Percentiles rank a stretch among this genome's conserved stretches.
These are phyloP conservation scores for Fusarium newnesense DNA, from an alignment of 2,329 filamentous ascomycete species.

Conservation along the genomic window DNA sequence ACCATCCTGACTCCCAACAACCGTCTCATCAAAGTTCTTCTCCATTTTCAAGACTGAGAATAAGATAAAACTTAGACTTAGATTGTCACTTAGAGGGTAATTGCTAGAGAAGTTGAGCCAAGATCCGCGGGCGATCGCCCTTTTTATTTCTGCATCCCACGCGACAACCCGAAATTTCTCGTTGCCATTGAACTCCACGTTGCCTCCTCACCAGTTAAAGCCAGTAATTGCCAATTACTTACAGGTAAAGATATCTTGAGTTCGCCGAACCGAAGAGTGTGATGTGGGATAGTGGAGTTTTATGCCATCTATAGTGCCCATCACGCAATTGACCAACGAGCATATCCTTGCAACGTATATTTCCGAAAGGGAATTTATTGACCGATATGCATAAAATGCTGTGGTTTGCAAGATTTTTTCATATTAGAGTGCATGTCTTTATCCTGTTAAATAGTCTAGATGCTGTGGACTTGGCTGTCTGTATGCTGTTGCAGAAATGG, in stretches of 20 bases:
- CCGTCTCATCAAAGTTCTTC: constrained; percentile 23
- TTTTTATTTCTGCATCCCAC: constrained; percentile 5
- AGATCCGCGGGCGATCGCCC: not conserved
- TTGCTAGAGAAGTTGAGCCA: not conserved
- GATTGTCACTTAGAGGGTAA: not conserved
- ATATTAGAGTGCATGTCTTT: not conserved
- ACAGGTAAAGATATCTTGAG: not conserved
- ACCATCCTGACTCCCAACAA: constrained; percentile 3
- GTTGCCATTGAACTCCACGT: not conserved
- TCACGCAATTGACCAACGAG: constrained; percentile 26
- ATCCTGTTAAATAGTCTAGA: not conserved
- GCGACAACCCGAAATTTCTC: not conserved
- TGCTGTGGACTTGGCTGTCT: not conserved
- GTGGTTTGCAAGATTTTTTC: not conserved
- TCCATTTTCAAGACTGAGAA: constrained; percentile 15
- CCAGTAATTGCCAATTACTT: not conserved
- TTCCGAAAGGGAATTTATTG: not conserved
- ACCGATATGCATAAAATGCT: not conserved
- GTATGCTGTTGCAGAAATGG: not conserved
- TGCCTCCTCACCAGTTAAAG: not conserved
- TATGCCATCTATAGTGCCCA: constrained; percentile 17
- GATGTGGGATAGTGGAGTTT: constrained; percentile 13
- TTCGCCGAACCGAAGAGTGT: not conserved
- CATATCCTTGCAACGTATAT: not conserved
- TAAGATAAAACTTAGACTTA: not conserved